Evolutionary conservation across 2,329 filamentous ascomycete species (phyloP), one percentile per base, ranked within the genome.

Genomic region (Fusarium incarnatum): DNA sequence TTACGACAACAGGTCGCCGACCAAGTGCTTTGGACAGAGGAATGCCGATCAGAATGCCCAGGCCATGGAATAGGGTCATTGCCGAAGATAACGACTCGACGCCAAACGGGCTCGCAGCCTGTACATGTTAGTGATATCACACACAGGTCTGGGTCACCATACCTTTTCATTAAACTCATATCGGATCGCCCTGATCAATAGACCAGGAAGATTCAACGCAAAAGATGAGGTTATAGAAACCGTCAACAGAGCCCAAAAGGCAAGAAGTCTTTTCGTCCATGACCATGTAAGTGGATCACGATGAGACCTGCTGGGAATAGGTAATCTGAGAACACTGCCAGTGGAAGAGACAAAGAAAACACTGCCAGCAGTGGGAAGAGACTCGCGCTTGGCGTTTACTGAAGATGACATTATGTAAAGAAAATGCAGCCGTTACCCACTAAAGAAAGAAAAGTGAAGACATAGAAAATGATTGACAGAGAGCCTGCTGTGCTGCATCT

Each of bases 361-460:
- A 62, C 71, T 73, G 71, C 70, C 71, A 30, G 71, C 64, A 71
- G 68, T 62, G 59, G 65, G 69, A 8, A 63, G n/a, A 22, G 68
- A 68, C 8, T 66, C 68, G 25, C 68, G 60, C 9, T 34, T 57
- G 1, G 34, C 7, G 32, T 32, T 44, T 10, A 42, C 6, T 13
- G 16, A 12, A n/a, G 58, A 71, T 11, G 18, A 25, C 67, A 70
- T 69, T 16, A 6, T 49, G 37, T 37, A 37, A 37, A 37, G 6
- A 3, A 37, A 37, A n/a, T n/a, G n/a, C 10, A 37, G 34, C 7
- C 34, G 34, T 37, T 37, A n/a, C 34, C 34, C 18, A 37, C 34
- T 37, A 37, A n/a, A 37, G 34, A 37, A 37, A 37, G 34, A 37
- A n/a, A n/a, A 12, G n/a, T n/a, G 18, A 37, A n/a, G 12, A 37